Evolutionary conservation across 78 protist species (phyloP).

Genomic region (Andalucia godoyi): DNA sequence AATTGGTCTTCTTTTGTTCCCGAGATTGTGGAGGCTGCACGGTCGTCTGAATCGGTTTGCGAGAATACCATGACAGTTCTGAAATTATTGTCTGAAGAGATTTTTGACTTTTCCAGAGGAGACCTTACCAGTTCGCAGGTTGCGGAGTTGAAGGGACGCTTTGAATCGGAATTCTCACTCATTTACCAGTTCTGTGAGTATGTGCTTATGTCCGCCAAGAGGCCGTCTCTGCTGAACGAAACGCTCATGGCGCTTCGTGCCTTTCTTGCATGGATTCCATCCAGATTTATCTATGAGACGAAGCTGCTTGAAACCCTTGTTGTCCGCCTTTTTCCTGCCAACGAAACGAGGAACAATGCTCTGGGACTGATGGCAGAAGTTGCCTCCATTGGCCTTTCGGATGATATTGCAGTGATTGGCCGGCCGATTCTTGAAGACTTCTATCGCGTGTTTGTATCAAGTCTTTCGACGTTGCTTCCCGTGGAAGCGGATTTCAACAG

Average conservation of each 20-base stretch:
- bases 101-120: conserved; percentile 83
- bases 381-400: too few species aligned
- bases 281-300: conserved; percentile 87
- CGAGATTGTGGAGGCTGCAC: conserved; percentile 74
- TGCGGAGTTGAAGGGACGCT: conserved; percentile 48
- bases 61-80: conserved; percentile 91
- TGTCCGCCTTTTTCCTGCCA: conserved; percentile 43
- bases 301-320: conserved; percentile 15
- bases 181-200: conserved; percentile 71
- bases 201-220: conserved; percentile 36
- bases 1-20: conserved; percentile 87
- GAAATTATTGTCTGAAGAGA: conserved; percentile 64
- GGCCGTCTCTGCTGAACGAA: conserved; percentile 9
- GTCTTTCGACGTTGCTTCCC: too few species aligned
- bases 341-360: conserved; percentile 46
- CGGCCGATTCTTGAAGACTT: too few species aligned
- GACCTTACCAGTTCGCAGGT: conserved; percentile 75
- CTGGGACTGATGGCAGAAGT: conserved; percentile 84
- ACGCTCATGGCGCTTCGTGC: conserved; percentile 72
- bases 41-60: conserved; percentile 72
- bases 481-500: too few species aligned
- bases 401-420: neutral
- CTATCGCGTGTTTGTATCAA: too few species aligned
- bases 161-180: conserved; percentile 70
- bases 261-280: conserved; percentile 92